A percentile compares a stretch with the other conserved stretches of the same genome.
Evolutionary conservation across 2,329 filamentous ascomycete genomes (phyloP).

Genomic region (Neofusicoccum parvum): DNA sequence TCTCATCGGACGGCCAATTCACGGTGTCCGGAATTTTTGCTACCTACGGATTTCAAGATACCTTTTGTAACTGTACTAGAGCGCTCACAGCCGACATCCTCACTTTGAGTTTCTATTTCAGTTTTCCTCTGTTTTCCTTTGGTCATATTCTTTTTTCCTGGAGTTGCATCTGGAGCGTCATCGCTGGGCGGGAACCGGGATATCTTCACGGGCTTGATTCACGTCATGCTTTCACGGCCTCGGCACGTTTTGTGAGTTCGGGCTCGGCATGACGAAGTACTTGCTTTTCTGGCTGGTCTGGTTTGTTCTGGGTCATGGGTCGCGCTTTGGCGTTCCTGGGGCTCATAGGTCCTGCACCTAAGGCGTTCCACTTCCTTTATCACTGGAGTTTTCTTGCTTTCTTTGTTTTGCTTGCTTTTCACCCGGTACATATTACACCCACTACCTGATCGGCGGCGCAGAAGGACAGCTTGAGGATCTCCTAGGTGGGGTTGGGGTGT

Average conservation of each 20-base stretch:
- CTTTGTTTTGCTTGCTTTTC: background rate
- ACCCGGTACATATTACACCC: conserved; percentile 10
- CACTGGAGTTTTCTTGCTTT: background rate
- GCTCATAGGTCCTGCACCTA: background rate
- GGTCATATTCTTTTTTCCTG: background rate
- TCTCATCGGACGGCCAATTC: conserved; percentile 11
- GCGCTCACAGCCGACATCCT: background rate
- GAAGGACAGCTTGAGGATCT: too few relatives aligned
- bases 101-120: background rate
- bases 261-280: conserved; percentile 9
- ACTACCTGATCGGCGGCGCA: background rate
- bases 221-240: conserved; percentile 7
- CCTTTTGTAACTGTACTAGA: conserved; percentile 20
- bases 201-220: background rate
- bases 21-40: conserved; percentile 14
- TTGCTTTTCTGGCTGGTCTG: conserved; percentile 9
- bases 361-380: background rate
- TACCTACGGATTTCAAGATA: conserved; percentile 18
- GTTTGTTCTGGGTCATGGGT: conserved; percentile 3
- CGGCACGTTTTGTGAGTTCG: conserved; percentile 15
- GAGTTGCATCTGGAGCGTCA: conserved; percentile 3
- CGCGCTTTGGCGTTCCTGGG: conserved; percentile 10
- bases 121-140: background rate
- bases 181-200: background rate
- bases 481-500: too few relatives aligned